phyloP scores from a whole-genome alignment of 345 rosid species.

The Iberis pinnata region DNA sequence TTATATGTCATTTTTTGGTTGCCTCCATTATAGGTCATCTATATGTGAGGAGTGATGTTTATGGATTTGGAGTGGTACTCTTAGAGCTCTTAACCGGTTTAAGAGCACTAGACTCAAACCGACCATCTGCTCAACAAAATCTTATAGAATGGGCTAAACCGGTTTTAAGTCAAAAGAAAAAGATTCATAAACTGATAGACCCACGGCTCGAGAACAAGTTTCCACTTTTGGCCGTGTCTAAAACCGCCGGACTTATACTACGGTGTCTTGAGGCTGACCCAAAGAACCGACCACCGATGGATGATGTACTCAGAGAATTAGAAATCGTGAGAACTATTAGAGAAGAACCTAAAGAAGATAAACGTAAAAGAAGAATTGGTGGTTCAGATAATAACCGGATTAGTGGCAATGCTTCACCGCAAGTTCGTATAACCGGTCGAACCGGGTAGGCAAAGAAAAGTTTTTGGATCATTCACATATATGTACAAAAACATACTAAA shows the following conservation, averaged over 20 bases:
- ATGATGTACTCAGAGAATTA: slow-evolving; percentile 41
- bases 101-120: slow-evolving; percentile 47
- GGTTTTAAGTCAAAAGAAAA: slow-evolving; percentile 36
- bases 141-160: slow-evolving; percentile 63
- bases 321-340: slow-evolving; percentile 32
- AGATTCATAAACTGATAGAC: slow-evolving; percentile 64
- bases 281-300: slow-evolving; percentile 67
- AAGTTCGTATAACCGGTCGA: slow-evolving; percentile 24
- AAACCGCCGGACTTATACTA: slow-evolving; percentile 42
- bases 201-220: slow-evolving; percentile 46
- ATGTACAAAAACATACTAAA: too few relatives aligned
- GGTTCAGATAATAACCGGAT: slow-evolving; percentile 17
- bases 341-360: slow-evolving; percentile 32
- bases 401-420: slow-evolving; percentile 12
- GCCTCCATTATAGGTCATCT: slow-evolving; percentile 73
- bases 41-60: slow-evolving; percentile 77
- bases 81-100: slow-evolving; percentile 69
- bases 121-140: slow-evolving; percentile 40
- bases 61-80: slow-evolving; percentile 78
- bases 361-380: slow-evolving; percentile 15
- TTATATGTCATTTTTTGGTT: too few relatives aligned
- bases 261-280: slow-evolving; percentile 58
- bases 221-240: slow-evolving; percentile 43
- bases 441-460: slow-evolving; percentile 20
- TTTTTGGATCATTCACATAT: too few relatives aligned